phyloP scores from a whole-genome alignment of 495 filamentous ascomycete species.

The Cryomyces minteri region DNA sequence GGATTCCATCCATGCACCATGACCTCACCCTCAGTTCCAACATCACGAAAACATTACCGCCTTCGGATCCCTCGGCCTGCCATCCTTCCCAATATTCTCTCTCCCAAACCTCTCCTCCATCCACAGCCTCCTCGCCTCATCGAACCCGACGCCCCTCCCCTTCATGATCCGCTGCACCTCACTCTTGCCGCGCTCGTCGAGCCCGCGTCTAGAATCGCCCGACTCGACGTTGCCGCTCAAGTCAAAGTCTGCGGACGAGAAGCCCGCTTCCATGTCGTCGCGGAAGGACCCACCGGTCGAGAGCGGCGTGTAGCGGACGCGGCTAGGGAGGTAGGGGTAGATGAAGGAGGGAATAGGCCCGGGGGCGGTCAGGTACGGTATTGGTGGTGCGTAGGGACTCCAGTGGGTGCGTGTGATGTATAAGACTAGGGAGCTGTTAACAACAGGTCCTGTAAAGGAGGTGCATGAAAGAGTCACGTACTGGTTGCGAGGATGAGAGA shows the following conservation, averaged over 20 bases:
- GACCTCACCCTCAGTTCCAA: neutral
- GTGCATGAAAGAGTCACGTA: slow-evolving; percentile 10
- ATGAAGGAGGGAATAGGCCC: slow-evolving; percentile 29
- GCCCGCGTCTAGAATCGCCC: slow-evolving; percentile 56
- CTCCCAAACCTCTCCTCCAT: slow-evolving; percentile 69
- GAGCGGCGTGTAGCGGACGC: slow-evolving; percentile 22
- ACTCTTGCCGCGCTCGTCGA: slow-evolving; percentile 60
- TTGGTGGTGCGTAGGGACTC: slow-evolving; percentile 31
- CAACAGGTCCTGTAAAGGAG: neutral
- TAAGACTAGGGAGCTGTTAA: slow-evolving; percentile 26
- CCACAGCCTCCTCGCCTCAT: slow-evolving; percentile 74
- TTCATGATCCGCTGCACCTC: slow-evolving; percentile 84
- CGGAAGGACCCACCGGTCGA: slow-evolving; percentile 28
- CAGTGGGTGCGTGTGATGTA: slow-evolving; percentile 68
- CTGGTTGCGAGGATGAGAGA: slow-evolving; percentile 26
- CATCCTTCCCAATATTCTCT: slow-evolving; percentile 77
- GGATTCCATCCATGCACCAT: no score
- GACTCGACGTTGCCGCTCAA: slow-evolving; percentile 57
- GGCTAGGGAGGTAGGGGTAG: slow-evolving; percentile 50
- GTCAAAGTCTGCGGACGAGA: slow-evolving; percentile 68
- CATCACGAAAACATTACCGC: slow-evolving; percentile 76
- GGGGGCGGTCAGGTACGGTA: slow-evolving; percentile 24
- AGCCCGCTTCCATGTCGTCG: slow-evolving; percentile 67
- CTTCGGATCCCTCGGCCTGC: slow-evolving; percentile 78
- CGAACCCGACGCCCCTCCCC: slow-evolving; percentile 54